Evolutionary conservation across 257 asterid species (phyloP).

Genomic region (Ilex asprella): DNA sequence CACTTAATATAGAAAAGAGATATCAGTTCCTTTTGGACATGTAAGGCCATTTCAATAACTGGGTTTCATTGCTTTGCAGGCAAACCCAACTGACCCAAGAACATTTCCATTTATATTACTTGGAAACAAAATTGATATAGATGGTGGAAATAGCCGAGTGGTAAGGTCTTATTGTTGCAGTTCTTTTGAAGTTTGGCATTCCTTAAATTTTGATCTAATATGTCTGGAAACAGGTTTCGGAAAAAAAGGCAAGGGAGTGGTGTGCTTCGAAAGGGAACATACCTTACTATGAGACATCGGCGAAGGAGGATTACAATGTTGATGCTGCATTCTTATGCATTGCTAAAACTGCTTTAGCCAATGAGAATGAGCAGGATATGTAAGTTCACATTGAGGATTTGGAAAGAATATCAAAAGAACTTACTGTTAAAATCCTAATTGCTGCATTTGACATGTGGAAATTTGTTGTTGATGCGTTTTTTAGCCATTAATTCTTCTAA

Average conservation of each 20-base stretch:
- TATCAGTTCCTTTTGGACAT: no score
- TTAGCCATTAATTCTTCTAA: no score
- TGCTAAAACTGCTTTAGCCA: constrained; percentile 93
- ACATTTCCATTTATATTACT: constrained; percentile 91
- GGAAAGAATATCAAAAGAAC: no score
- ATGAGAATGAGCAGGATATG: constrained; percentile 93
- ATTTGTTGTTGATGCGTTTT: no score
- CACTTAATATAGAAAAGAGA: no score
- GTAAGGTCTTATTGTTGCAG: constrained; percentile 34
- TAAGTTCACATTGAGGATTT: constrained; percentile 32
- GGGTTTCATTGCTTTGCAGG: constrained; percentile 38
- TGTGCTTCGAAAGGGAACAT: constrained; percentile 94
- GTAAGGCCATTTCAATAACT: not conserved
- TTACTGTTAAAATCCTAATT: no score
- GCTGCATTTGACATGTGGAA: no score
- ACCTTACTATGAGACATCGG: constrained; percentile 97
- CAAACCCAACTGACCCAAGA: constrained; percentile 82
- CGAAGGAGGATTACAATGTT: constrained; percentile 92
- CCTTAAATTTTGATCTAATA: constrained; percentile 12
- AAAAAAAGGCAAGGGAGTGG: constrained; percentile 94
- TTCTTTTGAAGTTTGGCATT: not conserved
- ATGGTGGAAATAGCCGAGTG: constrained; percentile 99
- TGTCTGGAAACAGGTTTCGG: constrained; percentile 61
- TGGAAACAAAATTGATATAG: constrained; percentile 95
- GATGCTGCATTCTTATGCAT: constrained; percentile 87